Percentiles rank a stretch among this genome's conserved stretches.
Conservation (phyloP, 2,329 filamentous ascomycete genomes). For the Botryotinia calthae region DNA sequence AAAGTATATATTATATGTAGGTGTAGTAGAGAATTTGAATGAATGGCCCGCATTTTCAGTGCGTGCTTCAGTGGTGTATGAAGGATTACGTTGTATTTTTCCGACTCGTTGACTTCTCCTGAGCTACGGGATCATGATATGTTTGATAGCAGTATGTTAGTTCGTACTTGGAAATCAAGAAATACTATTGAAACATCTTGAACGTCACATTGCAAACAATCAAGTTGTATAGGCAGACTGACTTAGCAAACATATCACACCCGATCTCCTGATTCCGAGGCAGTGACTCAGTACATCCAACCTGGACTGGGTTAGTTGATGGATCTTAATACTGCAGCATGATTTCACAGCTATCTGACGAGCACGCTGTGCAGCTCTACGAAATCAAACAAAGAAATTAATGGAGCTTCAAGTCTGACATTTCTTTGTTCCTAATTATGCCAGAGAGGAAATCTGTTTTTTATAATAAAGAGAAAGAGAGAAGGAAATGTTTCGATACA, state of each 20-base stretch:
- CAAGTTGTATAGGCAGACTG: accelerated
- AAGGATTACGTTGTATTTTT: not conserved
- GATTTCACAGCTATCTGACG: not conserved
- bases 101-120: not conserved
- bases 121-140: not conserved
- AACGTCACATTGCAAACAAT: not conserved
- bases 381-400: not conserved
- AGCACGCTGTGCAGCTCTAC: too few relatives aligned
- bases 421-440: not conserved
- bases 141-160: not conserved
- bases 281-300: not conserved
- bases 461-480: not conserved
- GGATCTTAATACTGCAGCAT: not conserved
- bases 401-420: accelerated
- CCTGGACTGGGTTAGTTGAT: not conserved
- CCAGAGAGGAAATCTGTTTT: too few relatives aligned
- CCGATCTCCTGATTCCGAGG: not conserved
- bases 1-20: not conserved
- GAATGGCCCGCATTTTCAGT: accelerated
- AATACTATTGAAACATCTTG: not conserved
- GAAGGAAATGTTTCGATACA: not conserved
- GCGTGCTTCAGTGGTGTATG: accelerated
- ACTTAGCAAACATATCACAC: not conserved
- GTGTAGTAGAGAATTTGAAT: not conserved
- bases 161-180: not conserved